Evolutionary conservation across 805 yeast species (phyloP), one percentile per base, ranked within the genome.

Genomic region (Saturnispora gosingensis): DNA sequence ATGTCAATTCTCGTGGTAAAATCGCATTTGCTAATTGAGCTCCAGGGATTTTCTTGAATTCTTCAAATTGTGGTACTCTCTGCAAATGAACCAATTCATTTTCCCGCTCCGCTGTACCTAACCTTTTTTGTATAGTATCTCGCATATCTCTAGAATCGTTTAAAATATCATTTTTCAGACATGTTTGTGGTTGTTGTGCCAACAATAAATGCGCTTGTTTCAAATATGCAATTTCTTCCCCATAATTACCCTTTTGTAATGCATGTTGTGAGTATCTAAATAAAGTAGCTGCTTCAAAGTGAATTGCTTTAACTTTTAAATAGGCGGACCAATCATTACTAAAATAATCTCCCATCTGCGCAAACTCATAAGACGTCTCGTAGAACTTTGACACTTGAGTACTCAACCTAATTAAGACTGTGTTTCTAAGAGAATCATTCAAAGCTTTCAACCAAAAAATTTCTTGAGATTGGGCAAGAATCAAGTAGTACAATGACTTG

Each of bases 381-480:
- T 88, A 90, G 51, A 69, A 79, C 2, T 73, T 73, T 0, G 85
- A 71, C 0, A 81, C 83, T 59, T 83, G 88, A 5, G 71, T 65
- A 0, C 96, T 77, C 44, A 90, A 66, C 58, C 80, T 78, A 0
- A 93, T 75, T 3, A 89, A 67, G 4, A 81, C 69, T 0, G 83
- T 69, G 60, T 85, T 81, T 58, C 81, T 84, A 59, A 78, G 60
- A 11, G 71, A 68, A 22, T 66, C 69, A 38, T 67, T 64, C 0
- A 72, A 65, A 0, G 96, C 88, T 59, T 82, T 82, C 46, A 77
- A 80, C 96, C 97, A 89, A 48, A 84, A 80, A 11, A 80, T 74
- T 61, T 90, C 97, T 65, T 89, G 96, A 0, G 96, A 93, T 60
- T 88, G 96, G 0, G 95, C 93, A 39, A 85, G 61, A 78, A 78